Evolutionary conservation across 331 rosid genomes (phyloP), one percentile per base, ranked within the genome.

Genomic region (Quercus phellos): DNA sequence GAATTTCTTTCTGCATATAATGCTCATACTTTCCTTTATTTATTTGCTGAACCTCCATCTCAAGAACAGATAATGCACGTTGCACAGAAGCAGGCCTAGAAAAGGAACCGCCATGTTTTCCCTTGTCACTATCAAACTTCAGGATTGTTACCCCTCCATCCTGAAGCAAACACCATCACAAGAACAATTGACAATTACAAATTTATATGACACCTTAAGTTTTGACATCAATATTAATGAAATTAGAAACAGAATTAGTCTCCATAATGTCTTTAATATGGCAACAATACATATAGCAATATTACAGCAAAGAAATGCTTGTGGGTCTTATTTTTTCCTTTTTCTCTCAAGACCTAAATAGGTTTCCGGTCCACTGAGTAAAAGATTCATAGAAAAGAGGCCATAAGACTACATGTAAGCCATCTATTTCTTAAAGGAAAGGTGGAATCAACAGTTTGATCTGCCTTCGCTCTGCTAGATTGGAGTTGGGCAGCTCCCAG

Each of bases 1-100:
- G 91, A 80, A 95, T 95, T 90, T 95, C 99, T 85, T 95, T 95
- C 85, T 95, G 99, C 99, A 95, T 95, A 79, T 95, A 95, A 78
- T 95, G 99, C 80, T 95, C 89, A 69, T 88, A 95, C 51, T 77
- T 91, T 68, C 99, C 99, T 84, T 93, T 95, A 58, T 95, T 95
- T 85, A 95, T 95, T 88, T 95, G 99, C 80, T 95, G 94, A 68
- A 93, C 99, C 89, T 93, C 98, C 99, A 95, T 89, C 85, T 93
- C 96, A 71, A 95, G 98, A 87, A 90, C 87, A 38, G 99, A 95
- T 78, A 95, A 85, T 43, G 99, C 99, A 38, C 99, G 97, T 69
- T 90, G 96, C 73, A 95, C 95, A 11, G 99, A 86, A 81, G 94
- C 89, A 74, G 91, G 82, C 84, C 87, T 87, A 69, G 94, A 86